A percentile compares a stretch with the other conserved stretches of the same genome.
These are phyloP conservation scores for Myxozyma monticola DNA, from an alignment of 805 yeast genomes.

Conservation along the genomic window DNA sequence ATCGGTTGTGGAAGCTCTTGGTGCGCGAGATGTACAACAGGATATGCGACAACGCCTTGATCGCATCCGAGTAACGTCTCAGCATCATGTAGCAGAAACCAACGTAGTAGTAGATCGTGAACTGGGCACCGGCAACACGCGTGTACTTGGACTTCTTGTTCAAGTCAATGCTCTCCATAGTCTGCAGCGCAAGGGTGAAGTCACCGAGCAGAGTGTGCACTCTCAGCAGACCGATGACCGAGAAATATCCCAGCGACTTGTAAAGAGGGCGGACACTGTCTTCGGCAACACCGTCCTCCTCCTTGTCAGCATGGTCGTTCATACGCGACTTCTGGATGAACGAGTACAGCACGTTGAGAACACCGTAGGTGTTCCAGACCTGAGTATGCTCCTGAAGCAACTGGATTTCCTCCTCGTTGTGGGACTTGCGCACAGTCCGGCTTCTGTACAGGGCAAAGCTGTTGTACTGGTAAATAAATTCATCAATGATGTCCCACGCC, in stretches of 20 bases:
- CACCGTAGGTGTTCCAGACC: constrained; percentile 50
- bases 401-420: constrained; percentile 44
- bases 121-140: constrained; percentile 51
- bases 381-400: constrained; percentile 44
- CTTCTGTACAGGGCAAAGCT: constrained; percentile 47
- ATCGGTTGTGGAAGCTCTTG: constrained; percentile 43
- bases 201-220: constrained; percentile 54
- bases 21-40: constrained; percentile 50
- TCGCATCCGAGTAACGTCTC: constrained; percentile 52
- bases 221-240: constrained; percentile 50
- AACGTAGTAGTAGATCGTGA: constrained; percentile 53
- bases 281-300: constrained; percentile 42
- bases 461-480: constrained; percentile 54
- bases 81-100: constrained; percentile 54
- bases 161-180: constrained; percentile 50
- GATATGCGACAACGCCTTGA: constrained; percentile 50
- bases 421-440: constrained; percentile 40
- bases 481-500: constrained; percentile 56
- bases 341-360: constrained; percentile 51
- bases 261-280: constrained; percentile 47
- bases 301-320: constrained; percentile 44
- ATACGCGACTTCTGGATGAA: constrained; percentile 46
- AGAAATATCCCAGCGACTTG: constrained; percentile 51
- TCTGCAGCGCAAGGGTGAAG: constrained; percentile 50
- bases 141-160: constrained; percentile 51